Conservation (phyloP, 768 basidiomycete species). For the Tulasnella sp. region DNA sequence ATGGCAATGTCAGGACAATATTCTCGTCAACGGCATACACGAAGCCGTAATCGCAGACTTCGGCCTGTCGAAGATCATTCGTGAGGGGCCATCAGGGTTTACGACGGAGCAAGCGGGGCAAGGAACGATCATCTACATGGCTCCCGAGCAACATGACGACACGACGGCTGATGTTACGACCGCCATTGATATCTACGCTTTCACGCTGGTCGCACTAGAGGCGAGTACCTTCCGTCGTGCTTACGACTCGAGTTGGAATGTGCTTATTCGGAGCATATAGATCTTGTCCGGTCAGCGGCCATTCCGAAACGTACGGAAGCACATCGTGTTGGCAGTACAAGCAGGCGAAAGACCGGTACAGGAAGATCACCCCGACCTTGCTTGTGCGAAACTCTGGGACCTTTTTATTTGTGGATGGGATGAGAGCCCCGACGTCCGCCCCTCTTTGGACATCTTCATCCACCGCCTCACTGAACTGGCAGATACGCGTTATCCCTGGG, state of each 20-base stretch:
- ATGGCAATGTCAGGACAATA: conserved; percentile 13
- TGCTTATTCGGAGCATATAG: not conserved
- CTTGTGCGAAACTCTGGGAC: not conserved
- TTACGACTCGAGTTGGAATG: too few species aligned
- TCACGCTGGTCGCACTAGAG: conserved; percentile 1
- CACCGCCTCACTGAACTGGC: too few species aligned
- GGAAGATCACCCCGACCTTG: not conserved
- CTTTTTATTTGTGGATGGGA: not conserved
- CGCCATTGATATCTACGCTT: conserved; percentile 3
- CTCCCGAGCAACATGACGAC: conserved; percentile 5
- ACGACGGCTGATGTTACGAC: not conserved
- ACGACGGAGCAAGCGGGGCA: not conserved
- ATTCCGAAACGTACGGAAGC: not conserved
- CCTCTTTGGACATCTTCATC: too few species aligned
- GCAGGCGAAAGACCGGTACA: not conserved
- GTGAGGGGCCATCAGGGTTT: not conserved
- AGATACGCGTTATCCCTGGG: too few species aligned
- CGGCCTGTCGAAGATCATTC: conserved; percentile 3
- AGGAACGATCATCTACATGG: conserved; percentile 10
- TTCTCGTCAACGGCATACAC: not conserved
- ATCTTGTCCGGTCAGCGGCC: not conserved
- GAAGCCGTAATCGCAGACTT: conserved; percentile 8
- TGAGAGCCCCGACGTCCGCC: too few species aligned
- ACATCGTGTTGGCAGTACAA: not conserved
- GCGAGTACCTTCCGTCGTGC: not conserved